Base-by-base conservation (phyloP, 2,329 filamentous ascomycete species). In the Acarospora socialis region DNA sequence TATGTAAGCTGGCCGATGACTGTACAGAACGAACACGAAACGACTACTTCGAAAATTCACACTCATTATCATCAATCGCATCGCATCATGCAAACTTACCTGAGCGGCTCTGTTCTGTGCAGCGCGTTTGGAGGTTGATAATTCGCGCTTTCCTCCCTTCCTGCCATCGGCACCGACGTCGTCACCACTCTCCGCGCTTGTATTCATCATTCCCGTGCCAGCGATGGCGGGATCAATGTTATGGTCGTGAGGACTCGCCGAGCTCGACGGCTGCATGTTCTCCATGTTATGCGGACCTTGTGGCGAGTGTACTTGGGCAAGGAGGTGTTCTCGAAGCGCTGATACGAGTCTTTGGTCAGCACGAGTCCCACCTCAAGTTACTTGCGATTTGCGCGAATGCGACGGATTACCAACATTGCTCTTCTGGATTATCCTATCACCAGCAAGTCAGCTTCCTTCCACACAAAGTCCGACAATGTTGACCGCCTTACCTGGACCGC, bases 71-170 rank as follows among this genome's bases (percentile, higher is more conserved):
- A 16, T 22, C 6, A 26, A 22, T 18, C 10, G 9, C 28, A 18
- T 7, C 27, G 20, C 13, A 14, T 9, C 10, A 4, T 29, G 27
- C 19, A 35, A 33, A 54, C 76, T 51, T 69, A 94, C 90, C 75
- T 98, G 90, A 33, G 90, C 90, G 46, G 87, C 90, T 53, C 90
- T 70, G 52, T 98, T 98, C 54, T 98, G 90, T 7, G 90, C 90
- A 17, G 90, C 90, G 44, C 90, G 79, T 63, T 95, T 98, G 21
- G 84, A 93, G 26, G 86, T 90, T 16, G 86, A 94, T 38, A 98
- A 62, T 58, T 94, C 87, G 33, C 90, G 72, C 57, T 93, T 92
- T 33, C 64, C 65, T 8, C 77, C 77, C 57, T 90, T 87, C 31
- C 77, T 68, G 41, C 75, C 70, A 41, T 80, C 61, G 38, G 56